These are phyloP conservation scores for Nasturtium officinale DNA, from an alignment of 345 rosid species.

Conservation along the genomic window DNA sequence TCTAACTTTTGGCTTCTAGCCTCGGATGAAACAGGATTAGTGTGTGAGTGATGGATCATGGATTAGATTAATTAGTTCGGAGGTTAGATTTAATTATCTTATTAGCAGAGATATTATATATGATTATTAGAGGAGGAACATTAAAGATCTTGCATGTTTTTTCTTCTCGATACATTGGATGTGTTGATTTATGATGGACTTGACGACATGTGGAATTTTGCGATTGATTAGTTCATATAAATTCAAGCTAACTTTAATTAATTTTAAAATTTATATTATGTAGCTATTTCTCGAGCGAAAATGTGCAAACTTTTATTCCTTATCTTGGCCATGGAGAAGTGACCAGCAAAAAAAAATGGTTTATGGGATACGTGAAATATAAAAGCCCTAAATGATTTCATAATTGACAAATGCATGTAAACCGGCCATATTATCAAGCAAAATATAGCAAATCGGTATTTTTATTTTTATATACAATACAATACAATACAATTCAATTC, in stretches of 20 bases:
- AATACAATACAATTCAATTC: too few relatives aligned
- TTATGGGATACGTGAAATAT: not conserved
- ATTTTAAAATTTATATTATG: not conserved
- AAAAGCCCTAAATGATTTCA: not conserved
- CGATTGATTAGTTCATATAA: slow-evolving; percentile 22
- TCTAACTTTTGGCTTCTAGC: slow-evolving; percentile 34
- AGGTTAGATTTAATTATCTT: slow-evolving; percentile 14
- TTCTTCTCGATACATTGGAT: slow-evolving; percentile 41
- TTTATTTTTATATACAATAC: too few relatives aligned
- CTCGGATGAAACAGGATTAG: slow-evolving; percentile 4
- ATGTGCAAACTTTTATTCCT: not conserved
- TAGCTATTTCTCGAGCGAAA: not conserved
- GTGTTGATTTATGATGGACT: slow-evolving; percentile 33
- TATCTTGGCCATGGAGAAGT: not conserved
- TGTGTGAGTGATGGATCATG: slow-evolving; percentile 9
- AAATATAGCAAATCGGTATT: not conserved
- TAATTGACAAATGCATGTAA: not conserved
- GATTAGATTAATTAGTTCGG: slow-evolving; percentile 22
- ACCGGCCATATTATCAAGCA: not conserved
- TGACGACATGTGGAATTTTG: slow-evolving; percentile 39
- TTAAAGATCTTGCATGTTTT: slow-evolving; percentile 40
- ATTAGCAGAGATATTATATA: slow-evolving; percentile 17
- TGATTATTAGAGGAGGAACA: slow-evolving; percentile 24
- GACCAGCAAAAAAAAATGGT: not conserved
- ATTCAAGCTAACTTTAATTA: not conserved